These are phyloP conservation scores for Tephrocybe rancida DNA, from an alignment of 768 basidiomycete species.

Conservation along the genomic window DNA sequence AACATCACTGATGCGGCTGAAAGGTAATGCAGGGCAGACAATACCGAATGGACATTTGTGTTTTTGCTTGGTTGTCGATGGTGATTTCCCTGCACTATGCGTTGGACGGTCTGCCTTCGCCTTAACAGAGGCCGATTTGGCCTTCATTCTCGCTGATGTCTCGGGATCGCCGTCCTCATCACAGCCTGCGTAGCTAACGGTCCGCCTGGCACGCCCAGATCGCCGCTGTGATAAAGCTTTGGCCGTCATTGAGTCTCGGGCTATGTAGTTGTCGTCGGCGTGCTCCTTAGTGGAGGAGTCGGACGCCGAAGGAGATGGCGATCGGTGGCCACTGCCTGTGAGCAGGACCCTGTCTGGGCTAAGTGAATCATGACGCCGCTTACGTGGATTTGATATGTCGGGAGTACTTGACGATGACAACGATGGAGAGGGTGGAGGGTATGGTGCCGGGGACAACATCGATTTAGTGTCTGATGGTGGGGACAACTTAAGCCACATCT, in stretches of 20 bases:
- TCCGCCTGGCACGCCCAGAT: not conserved
- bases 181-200: conserved; percentile 4
- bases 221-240: not conserved
- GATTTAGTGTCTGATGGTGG: not conserved
- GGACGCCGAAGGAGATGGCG: not conserved
- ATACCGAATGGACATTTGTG: not conserved
- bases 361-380: conserved; percentile 3
- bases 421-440: not conserved
- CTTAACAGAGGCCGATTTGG: not conserved
- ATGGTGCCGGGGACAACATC: not conserved
- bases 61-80: not conserved
- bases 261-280: not conserved
- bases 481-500: conserved; percentile 1
- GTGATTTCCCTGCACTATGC: not conserved
- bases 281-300: not conserved
- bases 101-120: not conserved
- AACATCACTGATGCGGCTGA: conserved; percentile 4
- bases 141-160: not conserved
- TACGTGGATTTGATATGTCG: not conserved
- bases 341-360: no score
- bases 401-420: not conserved
- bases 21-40: not conserved
- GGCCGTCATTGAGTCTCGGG: not conserved
- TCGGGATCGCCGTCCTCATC: conserved; percentile 2
- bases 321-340: no score